phyloP scores from a whole-genome alignment of 805 yeast species.

The Candida piceae region DNA sequence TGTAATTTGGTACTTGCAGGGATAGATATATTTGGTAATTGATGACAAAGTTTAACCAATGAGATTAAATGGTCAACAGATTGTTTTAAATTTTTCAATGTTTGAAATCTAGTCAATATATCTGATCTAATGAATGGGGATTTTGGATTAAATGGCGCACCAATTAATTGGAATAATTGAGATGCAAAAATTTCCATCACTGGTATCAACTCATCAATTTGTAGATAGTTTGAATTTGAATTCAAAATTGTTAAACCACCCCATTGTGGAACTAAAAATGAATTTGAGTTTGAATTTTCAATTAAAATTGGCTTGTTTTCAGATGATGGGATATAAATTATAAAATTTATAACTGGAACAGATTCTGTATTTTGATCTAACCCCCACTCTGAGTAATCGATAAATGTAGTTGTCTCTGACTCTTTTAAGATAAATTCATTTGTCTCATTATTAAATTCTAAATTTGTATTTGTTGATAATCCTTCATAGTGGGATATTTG shows the following conservation, averaged over 20 bases:
- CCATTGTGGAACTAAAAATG: conserved; percentile 84
- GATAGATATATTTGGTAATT: conserved; percentile 75
- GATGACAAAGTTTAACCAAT: conserved; percentile 59
- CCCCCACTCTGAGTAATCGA: conserved; percentile 86
- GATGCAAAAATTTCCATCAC: conserved; percentile 65
- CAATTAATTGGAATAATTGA: conserved; percentile 69
- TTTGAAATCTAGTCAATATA: conserved; percentile 54
- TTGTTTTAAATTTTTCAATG: conserved; percentile 51
- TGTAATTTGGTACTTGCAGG: conserved; percentile 64
- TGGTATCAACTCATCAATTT: conserved; percentile 44
- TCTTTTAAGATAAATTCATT: conserved; percentile 34
- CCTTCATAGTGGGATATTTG: conserved; percentile 69
- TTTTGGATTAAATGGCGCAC: conserved; percentile 54
- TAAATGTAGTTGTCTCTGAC: conserved; percentile 63
- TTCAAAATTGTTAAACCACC: conserved; percentile 67
- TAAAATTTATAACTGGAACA: conserved; percentile 65
- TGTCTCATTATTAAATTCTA: conserved; percentile 22
- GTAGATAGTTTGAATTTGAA: conserved; percentile 28
- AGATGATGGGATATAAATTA: conserved; percentile 57
- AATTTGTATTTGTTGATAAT: conserved; percentile 26
- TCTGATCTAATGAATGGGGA: conserved; percentile 64
- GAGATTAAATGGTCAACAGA: conserved; percentile 71
- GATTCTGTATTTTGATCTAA: conserved; percentile 42
- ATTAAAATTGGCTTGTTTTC: conserved; percentile 45
- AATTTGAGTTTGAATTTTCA: conserved; percentile 42